Conservation (phyloP, 495 filamentous ascomycete genomes). For the Apodospora peruviana region DNA sequence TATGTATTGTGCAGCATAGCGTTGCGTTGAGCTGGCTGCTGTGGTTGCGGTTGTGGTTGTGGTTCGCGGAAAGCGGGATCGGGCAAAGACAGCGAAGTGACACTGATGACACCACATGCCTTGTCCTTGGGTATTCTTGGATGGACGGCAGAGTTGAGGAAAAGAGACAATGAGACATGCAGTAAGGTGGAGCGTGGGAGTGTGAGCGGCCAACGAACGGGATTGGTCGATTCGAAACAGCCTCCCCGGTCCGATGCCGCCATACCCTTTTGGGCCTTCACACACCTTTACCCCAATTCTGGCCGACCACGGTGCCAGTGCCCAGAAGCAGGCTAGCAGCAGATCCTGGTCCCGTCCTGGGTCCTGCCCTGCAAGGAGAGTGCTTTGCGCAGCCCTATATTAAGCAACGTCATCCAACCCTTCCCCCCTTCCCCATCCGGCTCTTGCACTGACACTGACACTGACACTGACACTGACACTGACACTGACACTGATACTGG, state of each 20-base stretch:
- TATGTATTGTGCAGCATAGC: no score
- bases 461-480: no score
- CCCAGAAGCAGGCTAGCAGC: slow-evolving; percentile 1
- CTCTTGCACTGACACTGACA: slow-evolving; percentile 2
- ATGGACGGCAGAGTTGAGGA: no score
- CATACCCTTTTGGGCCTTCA: slow-evolving; percentile 19
- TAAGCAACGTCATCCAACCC: slow-evolving; percentile 27
- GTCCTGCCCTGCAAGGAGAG: neutral
- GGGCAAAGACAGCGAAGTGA: neutral
- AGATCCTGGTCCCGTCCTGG: slow-evolving; percentile 12
- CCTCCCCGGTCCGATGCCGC: slow-evolving; percentile 14
- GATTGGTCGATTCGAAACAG: neutral
- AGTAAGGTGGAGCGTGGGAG: neutral
- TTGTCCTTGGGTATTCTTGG: no score
- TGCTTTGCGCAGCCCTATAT: slow-evolving; percentile 26
- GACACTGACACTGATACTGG: no score
- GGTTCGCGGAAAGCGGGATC: neutral
- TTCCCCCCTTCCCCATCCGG: neutral
- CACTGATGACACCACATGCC: no score
- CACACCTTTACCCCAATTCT: slow-evolving; percentile 15
- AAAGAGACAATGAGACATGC: no score
- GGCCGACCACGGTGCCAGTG: neutral
- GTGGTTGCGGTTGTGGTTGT: no score
- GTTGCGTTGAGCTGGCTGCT: no score
- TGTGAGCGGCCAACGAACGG: neutral